These are phyloP conservation scores for Metschnikowia cubensis DNA, from an alignment of 805 yeast species.

Conservation along the genomic window DNA sequence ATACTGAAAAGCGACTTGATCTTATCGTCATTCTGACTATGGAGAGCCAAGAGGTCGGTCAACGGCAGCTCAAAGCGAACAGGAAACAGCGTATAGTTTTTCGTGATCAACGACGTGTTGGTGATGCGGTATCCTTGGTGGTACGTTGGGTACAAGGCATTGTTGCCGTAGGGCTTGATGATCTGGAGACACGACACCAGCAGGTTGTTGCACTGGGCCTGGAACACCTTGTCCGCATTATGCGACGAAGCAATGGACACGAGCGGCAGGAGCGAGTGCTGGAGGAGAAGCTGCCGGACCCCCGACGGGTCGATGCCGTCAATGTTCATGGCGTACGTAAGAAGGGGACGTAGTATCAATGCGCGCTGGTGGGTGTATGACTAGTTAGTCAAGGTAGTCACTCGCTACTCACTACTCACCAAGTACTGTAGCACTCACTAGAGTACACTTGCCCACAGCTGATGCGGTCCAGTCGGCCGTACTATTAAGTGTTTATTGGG, in stretches of 20 bases:
- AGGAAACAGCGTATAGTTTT: constrained; percentile 50
- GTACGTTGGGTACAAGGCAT: constrained; percentile 39
- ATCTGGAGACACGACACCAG: constrained; percentile 44
- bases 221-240: constrained; percentile 44
- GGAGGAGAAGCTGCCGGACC: constrained; percentile 39
- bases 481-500: too few relatives aligned
- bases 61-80: constrained; percentile 47
- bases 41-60: constrained; percentile 36
- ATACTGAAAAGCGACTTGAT: constrained; percentile 33
- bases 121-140: constrained; percentile 45
- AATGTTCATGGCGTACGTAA: constrained; percentile 5
- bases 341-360: background rate
- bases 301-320: constrained; percentile 36
- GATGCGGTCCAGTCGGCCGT: too few relatives aligned
- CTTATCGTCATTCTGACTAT: constrained; percentile 19
- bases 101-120: constrained; percentile 49
- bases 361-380: too few relatives aligned
- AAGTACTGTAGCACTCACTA: too few relatives aligned
- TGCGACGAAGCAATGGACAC: constrained; percentile 47
- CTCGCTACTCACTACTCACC: too few relatives aligned
- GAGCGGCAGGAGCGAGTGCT: constrained; percentile 50
- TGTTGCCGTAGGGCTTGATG: constrained; percentile 54
- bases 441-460: too few relatives aligned
- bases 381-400: too few relatives aligned
- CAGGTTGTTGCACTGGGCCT: constrained; percentile 32